Evolutionary conservation across 2,329 filamentous ascomycete species (phyloP).

Genomic region (Onygenales sp.): DNA sequence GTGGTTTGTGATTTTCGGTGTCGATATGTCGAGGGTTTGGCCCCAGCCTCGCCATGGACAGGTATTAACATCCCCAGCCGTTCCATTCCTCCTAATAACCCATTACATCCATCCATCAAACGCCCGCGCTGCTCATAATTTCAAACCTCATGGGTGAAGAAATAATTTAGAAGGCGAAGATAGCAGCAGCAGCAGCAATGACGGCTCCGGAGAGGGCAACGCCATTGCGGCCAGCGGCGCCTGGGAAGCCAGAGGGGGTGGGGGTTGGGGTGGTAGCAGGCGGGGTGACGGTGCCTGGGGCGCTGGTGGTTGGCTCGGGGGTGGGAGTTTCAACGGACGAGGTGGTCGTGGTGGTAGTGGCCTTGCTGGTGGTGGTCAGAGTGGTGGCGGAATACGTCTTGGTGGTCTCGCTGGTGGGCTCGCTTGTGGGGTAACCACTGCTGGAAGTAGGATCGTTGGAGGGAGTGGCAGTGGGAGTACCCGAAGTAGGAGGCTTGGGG

Average conservation of each 20-base stretch:
- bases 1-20: background rate
- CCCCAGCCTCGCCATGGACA: too few species aligned
- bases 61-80: too few species aligned
- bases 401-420: slow-evolving; percentile 3
- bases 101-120: background rate
- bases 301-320: slow-evolving; percentile 9
- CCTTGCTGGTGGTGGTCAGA: slow-evolving; percentile 2
- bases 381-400: background rate
- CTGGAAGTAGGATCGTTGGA: slow-evolving; percentile 6
- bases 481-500: slow-evolving; percentile 5
- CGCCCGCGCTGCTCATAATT: background rate
- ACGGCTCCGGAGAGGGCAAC: slow-evolving; percentile 9
- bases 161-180: slow-evolving; percentile 13
- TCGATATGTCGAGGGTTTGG: background rate
- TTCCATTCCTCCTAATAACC: too few species aligned
- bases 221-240: slow-evolving; percentile 10
- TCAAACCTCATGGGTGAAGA: background rate
- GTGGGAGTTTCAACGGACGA: slow-evolving; percentile 11
- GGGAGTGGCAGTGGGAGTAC: slow-evolving; percentile 7
- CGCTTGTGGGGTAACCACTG: slow-evolving; percentile 1
- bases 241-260: slow-evolving; percentile 4
- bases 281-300: slow-evolving; percentile 10
- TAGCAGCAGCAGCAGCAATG: slow-evolving; percentile 10
- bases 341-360: slow-evolving; percentile 18
- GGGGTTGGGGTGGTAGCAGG: slow-evolving; percentile 6